These are phyloP conservation scores for Leccinum olivaceopallidum DNA, from an alignment of 768 basidiomycete genomes.

Conservation along the genomic window DNA sequence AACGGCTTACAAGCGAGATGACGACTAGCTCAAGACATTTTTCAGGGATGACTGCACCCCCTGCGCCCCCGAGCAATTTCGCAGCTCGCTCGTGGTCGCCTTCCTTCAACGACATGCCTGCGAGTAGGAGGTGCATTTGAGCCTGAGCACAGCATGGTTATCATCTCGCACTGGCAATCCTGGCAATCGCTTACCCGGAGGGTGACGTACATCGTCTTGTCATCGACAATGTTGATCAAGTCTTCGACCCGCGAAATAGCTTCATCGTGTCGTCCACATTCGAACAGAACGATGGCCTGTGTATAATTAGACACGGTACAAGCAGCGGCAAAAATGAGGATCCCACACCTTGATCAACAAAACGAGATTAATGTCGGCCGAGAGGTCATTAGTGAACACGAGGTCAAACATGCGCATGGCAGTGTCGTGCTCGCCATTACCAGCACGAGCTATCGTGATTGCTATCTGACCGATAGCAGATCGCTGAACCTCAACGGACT, in stretches of 20 bases:
- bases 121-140: slow-evolving; percentile 7
- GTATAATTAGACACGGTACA: background rate
- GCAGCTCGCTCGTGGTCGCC: background rate
- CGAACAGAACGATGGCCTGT: slow-evolving; percentile 12
- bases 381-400: background rate
- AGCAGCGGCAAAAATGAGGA: accelerated
- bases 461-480: slow-evolving; percentile 16
- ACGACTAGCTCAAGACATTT: background rate
- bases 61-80: background rate
- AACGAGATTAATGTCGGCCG: slow-evolving; percentile 6
- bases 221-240: background rate
- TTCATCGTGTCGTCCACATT: slow-evolving; percentile 2
- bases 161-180: too few relatives aligned
- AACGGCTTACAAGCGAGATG: slow-evolving; percentile 11
- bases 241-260: slow-evolving; percentile 11
- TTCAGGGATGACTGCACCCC: background rate
- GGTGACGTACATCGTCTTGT: background rate
- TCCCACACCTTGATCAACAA: slow-evolving; percentile 14
- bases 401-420: slow-evolving; percentile 10
- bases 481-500: too few relatives aligned
- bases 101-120: background rate
- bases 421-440: slow-evolving; percentile 1
- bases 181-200: background rate
- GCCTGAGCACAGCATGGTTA: background rate
- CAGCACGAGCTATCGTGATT: background rate